A percentile compares a stretch with the other conserved stretches of the same genome.
These are phyloP conservation scores for Chlorella sp. DNA, from an alignment of 139 green algal genomes.

Conservation along the genomic window DNA sequence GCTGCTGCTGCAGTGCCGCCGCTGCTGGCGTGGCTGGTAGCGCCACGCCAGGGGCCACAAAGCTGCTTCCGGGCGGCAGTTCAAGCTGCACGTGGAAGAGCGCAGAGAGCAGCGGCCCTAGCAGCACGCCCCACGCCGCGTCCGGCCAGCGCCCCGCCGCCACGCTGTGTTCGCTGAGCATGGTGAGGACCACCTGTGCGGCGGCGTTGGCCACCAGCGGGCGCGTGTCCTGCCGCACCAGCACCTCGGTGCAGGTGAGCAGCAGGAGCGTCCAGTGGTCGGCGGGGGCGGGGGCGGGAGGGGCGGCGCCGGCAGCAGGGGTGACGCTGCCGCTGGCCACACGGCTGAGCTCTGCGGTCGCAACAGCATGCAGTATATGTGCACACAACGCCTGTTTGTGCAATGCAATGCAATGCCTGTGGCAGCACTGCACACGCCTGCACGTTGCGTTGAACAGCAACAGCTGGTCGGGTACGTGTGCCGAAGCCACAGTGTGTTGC, in stretches of 20 bases:
- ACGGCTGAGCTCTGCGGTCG: background rate
- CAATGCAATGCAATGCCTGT: background rate
- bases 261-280: background rate
- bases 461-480: background rate
- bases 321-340: too few relatives aligned
- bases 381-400: background rate
- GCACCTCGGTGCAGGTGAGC: background rate
- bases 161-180: constrained; percentile 18
- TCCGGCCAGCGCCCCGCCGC: constrained; percentile 40
- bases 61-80: too few relatives aligned
- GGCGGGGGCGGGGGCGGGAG: too few relatives aligned
- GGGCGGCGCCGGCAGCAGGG: too few relatives aligned
- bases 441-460: background rate
- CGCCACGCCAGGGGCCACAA: too few relatives aligned
- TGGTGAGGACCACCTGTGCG: constrained; percentile 30
- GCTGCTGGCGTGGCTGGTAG: background rate
- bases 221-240: constrained; percentile 14
- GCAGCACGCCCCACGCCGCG: constrained; percentile 38
- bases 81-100: too few relatives aligned
- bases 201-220: constrained; percentile 16
- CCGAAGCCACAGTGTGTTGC: background rate
- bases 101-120: constrained; percentile 20
- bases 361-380: background rate
- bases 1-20: too few relatives aligned
- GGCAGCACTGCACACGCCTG: background rate